phyloP scores from a whole-genome alignment of 192 early-diverging fungal genomes.

The Coemansia sp. region DNA sequence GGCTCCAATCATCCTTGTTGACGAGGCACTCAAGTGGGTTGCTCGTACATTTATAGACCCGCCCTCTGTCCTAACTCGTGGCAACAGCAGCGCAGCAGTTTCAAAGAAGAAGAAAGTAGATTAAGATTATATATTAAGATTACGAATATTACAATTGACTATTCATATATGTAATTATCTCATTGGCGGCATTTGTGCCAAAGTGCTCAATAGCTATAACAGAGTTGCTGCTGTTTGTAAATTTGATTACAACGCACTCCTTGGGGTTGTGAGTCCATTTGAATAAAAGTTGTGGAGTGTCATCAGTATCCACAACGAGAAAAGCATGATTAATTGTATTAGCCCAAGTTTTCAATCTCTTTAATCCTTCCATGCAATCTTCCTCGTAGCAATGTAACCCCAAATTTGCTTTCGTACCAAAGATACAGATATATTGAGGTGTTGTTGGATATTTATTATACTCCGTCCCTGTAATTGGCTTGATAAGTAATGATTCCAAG shows the following conservation, averaged over 20 bases:
- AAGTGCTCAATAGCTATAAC: neutral
- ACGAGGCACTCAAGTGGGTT: slow-evolving; percentile 88
- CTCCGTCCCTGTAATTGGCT: neutral
- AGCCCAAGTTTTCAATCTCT: neutral
- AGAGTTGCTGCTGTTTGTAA: neutral
- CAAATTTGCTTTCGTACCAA: neutral
- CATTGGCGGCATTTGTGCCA: neutral
- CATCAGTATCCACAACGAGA: neutral
- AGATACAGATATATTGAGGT: neutral
- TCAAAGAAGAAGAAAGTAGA: slow-evolving; percentile 23
- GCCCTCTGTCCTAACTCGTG: slow-evolving; percentile 10
- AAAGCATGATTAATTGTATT: neutral
- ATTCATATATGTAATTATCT: neutral
- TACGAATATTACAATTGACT: neutral
- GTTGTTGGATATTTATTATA: neutral
- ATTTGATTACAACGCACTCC: neutral
- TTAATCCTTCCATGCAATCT: neutral
- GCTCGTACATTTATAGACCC: slow-evolving; percentile 59
- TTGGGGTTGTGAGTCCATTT: neutral
- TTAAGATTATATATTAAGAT: neutral
- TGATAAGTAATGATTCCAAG: neutral
- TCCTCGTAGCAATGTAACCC: neutral
- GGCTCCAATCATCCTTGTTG: slow-evolving; percentile 87
- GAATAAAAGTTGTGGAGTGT: neutral
- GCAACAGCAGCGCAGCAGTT: neutral